phyloP scores from a whole-genome alignment of 163 green algal species.

The Chloroidium sp. region DNA sequence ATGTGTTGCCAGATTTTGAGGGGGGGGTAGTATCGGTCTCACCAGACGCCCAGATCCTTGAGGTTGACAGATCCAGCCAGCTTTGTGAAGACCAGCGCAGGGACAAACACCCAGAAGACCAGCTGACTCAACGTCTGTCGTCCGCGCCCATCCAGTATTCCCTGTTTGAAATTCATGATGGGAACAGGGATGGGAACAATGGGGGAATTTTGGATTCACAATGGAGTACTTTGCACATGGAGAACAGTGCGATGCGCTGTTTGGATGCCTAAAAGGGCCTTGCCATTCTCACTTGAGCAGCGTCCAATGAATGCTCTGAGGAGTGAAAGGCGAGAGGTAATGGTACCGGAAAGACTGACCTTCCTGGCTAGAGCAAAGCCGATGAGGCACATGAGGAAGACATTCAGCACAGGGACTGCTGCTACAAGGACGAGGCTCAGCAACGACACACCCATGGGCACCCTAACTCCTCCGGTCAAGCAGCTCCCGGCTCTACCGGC shows the following conservation, averaged over 20 bases:
- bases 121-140: constrained; percentile 30
- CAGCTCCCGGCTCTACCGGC: too few relatives aligned
- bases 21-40: too few relatives aligned
- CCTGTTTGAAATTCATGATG: constrained; percentile 15
- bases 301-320: too few relatives aligned
- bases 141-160: constrained; percentile 29
- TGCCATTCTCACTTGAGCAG: too few relatives aligned
- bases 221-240: too few relatives aligned
- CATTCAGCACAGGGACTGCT: constrained; percentile 11
- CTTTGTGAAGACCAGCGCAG: constrained; percentile 43
- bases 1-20: too few relatives aligned
- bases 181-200: too few relatives aligned
- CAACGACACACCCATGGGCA: not conserved
- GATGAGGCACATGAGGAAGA: constrained; percentile 11
- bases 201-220: too few relatives aligned
- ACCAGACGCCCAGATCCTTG: constrained; percentile 26
- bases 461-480: too few relatives aligned
- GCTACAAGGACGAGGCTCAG: constrained; percentile 9
- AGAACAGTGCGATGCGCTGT: too few relatives aligned
- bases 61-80: constrained; percentile 34
- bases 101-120: constrained; percentile 47
- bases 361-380: constrained; percentile 7
- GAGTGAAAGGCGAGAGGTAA: not conserved
- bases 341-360: constrained; percentile 5
- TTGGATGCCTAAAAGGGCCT: too few relatives aligned